Percentiles rank a stretch among this genome's conserved stretches.
phyloP scores from a whole-genome alignment of 352 stramenopile species.

The Phytophthora ramorum region DNA sequence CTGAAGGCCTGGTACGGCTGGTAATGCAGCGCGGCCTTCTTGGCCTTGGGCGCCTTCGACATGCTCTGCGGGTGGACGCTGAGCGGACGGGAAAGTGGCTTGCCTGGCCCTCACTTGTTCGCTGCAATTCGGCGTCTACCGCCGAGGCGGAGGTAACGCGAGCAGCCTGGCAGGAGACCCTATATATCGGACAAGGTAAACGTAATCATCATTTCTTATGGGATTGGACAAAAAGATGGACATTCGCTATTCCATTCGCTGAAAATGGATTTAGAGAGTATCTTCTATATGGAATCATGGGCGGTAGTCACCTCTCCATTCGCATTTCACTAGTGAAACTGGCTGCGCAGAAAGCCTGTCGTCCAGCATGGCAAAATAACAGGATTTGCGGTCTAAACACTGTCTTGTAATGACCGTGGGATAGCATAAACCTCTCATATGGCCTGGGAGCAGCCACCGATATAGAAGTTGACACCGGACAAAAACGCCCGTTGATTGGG shows the following conservation, averaged over 20 bases:
- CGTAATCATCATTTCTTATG: conserved; percentile 7
- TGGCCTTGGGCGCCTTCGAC: conserved; percentile 83
- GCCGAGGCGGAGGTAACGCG: conserved; percentile 9
- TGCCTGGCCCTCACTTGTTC: conserved; percentile 15
- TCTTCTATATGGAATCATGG: neutral
- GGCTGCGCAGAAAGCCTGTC: neutral
- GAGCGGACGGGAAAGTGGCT: conserved; percentile 1
- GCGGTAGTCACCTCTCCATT: neutral
- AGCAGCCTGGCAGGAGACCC: neutral
- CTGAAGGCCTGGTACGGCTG: conserved; percentile 76
- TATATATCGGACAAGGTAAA: conserved; percentile 5
- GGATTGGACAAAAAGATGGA: conserved; percentile 9
- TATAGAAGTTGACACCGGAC: conserved; percentile 36
- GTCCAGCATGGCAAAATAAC: neutral
- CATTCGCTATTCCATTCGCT: neutral
- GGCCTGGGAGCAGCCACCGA: neutral
- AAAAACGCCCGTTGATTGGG: conserved; percentile 33
- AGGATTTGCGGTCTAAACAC: neutral
- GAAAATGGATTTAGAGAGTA: neutral
- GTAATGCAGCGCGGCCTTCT: conserved; percentile 79
- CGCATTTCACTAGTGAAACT: conserved; percentile 10
- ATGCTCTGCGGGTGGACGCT: conserved; percentile 37
- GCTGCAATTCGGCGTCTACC: conserved; percentile 39
- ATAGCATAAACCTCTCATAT: neutral
- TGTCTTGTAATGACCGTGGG: neutral